Conservation (phyloP, 2,329 filamentous ascomycete genomes). For the Arthrobotrys musiformis region DNA sequence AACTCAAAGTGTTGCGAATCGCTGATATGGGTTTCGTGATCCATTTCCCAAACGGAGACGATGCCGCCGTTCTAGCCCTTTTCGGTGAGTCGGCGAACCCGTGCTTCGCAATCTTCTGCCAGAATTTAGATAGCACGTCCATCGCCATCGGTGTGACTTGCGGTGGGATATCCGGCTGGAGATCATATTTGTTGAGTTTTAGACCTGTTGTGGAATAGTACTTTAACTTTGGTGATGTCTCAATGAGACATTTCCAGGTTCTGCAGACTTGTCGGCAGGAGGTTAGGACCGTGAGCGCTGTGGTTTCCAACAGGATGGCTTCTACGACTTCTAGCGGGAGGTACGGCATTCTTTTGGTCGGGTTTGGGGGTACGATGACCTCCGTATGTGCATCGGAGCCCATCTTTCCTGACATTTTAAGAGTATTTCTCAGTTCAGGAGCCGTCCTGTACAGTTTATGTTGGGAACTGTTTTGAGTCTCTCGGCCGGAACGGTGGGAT, state of each 20-base stretch:
- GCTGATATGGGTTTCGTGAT: not conserved
- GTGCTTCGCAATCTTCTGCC: constrained; percentile 13
- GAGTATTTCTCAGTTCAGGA: no score
- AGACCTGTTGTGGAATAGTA: constrained; percentile 39
- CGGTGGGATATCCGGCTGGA: not conserved
- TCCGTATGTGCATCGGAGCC: not conserved
- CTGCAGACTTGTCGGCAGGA: constrained; percentile 29
- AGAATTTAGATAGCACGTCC: constrained; percentile 9
- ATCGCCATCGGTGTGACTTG: constrained; percentile 26
- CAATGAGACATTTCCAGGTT: constrained; percentile 31
- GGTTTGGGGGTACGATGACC: not conserved
- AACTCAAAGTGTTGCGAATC: not conserved
- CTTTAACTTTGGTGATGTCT: constrained; percentile 17
- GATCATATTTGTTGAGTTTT: not conserved
- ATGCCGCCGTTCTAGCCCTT: no score
- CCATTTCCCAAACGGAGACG: no score
- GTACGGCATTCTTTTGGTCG: not conserved
- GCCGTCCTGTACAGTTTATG: no score
- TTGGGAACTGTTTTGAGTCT: not conserved
- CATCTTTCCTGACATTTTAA: not conserved
- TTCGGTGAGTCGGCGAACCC: constrained; percentile 9
- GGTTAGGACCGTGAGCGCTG: constrained; percentile 2
- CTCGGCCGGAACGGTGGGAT: constrained; percentile 18
- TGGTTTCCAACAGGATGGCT: constrained; percentile 16
- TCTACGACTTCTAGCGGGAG: constrained; percentile 29